Conservation (phyloP, 352 stramenopile genomes). For the Sclerospora graminicola region DNA sequence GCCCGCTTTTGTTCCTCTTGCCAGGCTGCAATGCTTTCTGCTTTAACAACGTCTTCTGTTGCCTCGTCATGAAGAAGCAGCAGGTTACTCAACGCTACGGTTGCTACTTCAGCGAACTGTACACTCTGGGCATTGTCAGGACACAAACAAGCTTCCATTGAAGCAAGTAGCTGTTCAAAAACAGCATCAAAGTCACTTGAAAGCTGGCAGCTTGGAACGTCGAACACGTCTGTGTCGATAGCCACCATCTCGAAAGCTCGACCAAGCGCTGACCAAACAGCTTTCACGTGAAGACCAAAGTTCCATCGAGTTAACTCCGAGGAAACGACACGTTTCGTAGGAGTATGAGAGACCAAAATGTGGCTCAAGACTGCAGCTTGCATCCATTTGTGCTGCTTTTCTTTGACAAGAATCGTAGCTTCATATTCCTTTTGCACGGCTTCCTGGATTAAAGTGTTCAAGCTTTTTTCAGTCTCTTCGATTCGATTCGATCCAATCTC, state of each 20-base stretch:
- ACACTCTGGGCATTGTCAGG: constrained; percentile 4
- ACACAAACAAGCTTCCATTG: constrained; percentile 14
- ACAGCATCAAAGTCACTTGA: constrained; percentile 19
- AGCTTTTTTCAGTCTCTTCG: constrained; percentile 4
- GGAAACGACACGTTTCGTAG: background rate
- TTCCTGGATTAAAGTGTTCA: background rate
- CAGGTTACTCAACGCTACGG: constrained; percentile 32
- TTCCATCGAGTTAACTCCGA: constrained; percentile 4
- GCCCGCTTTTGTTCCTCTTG: constrained; percentile 26
- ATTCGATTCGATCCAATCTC: constrained; percentile 17
- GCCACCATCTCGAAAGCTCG: constrained; percentile 6
- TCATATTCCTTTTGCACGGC: constrained; percentile 23
- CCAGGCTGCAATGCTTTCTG: constrained; percentile 20
- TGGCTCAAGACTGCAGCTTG: constrained; percentile 36
- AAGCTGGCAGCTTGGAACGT: constrained; percentile 17
- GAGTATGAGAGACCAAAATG: constrained; percentile 14
- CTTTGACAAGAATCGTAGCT: constrained; percentile 10
- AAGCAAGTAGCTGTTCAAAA: constrained; percentile 24
- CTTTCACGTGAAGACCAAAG: constrained; percentile 52
- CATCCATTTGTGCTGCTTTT: constrained; percentile 22
- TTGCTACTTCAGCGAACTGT: constrained; percentile 19
- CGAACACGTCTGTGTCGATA: constrained; percentile 14
- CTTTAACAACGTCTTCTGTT: background rate
- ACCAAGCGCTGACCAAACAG: constrained; percentile 25
- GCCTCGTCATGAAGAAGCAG: constrained; percentile 16